Conservation (phyloP, 352 stramenopile genomes). For the Elongisporangium undulatum region DNA sequence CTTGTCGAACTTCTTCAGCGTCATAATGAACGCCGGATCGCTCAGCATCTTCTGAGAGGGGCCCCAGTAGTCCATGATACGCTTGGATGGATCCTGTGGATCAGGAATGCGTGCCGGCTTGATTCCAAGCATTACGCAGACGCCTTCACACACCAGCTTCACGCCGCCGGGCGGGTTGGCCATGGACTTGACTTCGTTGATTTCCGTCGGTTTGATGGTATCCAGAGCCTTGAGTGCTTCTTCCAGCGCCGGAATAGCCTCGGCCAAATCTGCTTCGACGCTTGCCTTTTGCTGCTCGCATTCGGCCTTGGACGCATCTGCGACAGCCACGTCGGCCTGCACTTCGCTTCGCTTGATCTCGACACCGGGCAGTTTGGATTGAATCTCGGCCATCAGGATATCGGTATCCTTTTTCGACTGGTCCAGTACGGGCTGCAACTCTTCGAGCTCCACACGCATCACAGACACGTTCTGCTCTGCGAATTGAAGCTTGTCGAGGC, state of each 20-base stretch:
- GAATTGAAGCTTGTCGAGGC: constrained; percentile 93
- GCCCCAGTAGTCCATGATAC: constrained; percentile 95
- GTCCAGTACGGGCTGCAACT: constrained; percentile 92
- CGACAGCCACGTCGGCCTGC: constrained; percentile 72
- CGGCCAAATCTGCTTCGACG: constrained; percentile 88
- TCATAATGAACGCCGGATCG: constrained; percentile 90
- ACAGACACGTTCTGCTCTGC: constrained; percentile 90
- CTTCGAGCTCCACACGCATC: constrained; percentile 93
- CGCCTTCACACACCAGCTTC: constrained; percentile 91
- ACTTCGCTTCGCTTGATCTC: constrained; percentile 79
- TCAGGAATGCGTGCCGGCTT: constrained; percentile 92
- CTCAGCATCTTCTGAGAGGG: constrained; percentile 92
- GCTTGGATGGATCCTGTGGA: constrained; percentile 86
- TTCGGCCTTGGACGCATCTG: constrained; percentile 80
- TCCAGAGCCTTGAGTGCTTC: constrained; percentile 92
- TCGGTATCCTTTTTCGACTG: constrained; percentile 91
- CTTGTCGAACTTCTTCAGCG: constrained; percentile 90
- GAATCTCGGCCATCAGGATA: constrained; percentile 92
- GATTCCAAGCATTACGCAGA: constrained; percentile 94
- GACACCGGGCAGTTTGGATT: constrained; percentile 88
- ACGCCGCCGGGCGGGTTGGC: constrained; percentile 90
- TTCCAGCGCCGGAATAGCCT: constrained; percentile 91
- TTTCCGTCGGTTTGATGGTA: constrained; percentile 90
- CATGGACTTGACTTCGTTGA: constrained; percentile 93
- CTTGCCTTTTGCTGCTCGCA: constrained; percentile 89